Evolutionary conservation across 768 basidiomycete genomes (phyloP).

Genomic region (Russula dissimulans): DNA sequence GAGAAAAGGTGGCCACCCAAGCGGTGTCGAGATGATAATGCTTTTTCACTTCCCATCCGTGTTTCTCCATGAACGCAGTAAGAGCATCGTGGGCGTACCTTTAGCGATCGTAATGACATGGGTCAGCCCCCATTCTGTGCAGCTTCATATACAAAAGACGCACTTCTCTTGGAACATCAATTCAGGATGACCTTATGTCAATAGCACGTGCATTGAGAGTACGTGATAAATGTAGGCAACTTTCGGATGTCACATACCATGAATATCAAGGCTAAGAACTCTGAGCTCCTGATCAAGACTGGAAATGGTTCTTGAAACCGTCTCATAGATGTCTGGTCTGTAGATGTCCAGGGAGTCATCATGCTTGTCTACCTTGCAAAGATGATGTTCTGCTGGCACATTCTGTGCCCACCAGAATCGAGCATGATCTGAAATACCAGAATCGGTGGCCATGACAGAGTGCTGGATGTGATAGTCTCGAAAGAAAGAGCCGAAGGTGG

Average conservation of each 20-base stretch:
- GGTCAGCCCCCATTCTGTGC: background rate
- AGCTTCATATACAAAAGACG: background rate
- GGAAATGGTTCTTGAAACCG: constrained; percentile 39
- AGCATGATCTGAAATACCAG: background rate
- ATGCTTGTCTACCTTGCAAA: constrained; percentile 12
- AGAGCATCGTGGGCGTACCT: constrained; percentile 68
- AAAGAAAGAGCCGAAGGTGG: too few relatives aligned
- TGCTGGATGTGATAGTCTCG: background rate
- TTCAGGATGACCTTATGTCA: constrained; percentile 54
- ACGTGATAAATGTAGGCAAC: background rate
- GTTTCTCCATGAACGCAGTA: constrained; percentile 54
- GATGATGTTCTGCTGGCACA: background rate
- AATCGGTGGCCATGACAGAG: background rate
- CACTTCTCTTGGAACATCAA: constrained; percentile 62
- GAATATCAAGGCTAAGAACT: constrained; percentile 60
- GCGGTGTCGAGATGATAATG: constrained; percentile 62
- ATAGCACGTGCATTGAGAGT: background rate
- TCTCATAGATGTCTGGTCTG: constrained; percentile 16
- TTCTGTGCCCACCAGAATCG: constrained; percentile 15
- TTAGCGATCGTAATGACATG: background rate
- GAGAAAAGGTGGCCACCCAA: constrained; percentile 60
- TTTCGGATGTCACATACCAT: constrained; percentile 34
- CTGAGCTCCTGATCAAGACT: constrained; percentile 47
- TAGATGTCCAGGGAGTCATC: constrained; percentile 11
- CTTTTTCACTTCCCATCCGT: constrained; percentile 54